These are phyloP conservation scores for Bipolaris cookei DNA, from an alignment of 2,329 filamentous ascomycete species.

Conservation along the genomic window DNA sequence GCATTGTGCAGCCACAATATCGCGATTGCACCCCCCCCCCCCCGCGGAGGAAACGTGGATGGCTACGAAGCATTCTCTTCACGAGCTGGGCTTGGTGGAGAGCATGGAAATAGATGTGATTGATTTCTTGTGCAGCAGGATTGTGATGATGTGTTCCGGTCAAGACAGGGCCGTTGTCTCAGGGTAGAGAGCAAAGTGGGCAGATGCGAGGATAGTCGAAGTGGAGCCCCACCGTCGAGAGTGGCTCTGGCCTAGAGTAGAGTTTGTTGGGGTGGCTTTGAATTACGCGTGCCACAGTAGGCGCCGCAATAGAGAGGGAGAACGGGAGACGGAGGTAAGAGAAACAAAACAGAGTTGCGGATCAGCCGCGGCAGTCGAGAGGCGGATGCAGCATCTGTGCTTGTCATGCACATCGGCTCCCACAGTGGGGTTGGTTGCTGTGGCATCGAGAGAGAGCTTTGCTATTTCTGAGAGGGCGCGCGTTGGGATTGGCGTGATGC, in stretches of 20 bases:
- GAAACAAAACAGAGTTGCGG: background rate
- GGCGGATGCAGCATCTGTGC: slow-evolving; percentile 15
- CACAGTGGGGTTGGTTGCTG: slow-evolving; percentile 16
- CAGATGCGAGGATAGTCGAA: slow-evolving; percentile 16
- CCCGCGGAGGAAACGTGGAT: background rate
- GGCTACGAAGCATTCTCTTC: background rate
- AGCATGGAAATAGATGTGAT: slow-evolving; percentile 11
- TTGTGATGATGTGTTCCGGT: slow-evolving; percentile 31
- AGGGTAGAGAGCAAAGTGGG: slow-evolving; percentile 24
- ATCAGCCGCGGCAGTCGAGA: slow-evolving; percentile 34
- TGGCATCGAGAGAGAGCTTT: slow-evolving; percentile 4
- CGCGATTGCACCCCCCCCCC: no score
- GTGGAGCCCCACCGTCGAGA: slow-evolving; percentile 23
- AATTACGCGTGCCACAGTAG: slow-evolving; percentile 31
- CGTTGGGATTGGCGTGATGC: slow-evolving; percentile 2
- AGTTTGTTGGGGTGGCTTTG: slow-evolving; percentile 17
- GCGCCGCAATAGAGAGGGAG: slow-evolving; percentile 25
- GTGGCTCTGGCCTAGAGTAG: slow-evolving; percentile 18
- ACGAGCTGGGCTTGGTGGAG: slow-evolving; percentile 35
- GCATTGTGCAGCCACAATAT: slow-evolving; percentile 26
- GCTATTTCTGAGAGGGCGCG: slow-evolving; percentile 18
- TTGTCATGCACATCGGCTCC: slow-evolving; percentile 14
- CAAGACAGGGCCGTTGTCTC: slow-evolving; percentile 32
- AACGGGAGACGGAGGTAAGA: background rate
- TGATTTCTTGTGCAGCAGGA: slow-evolving; percentile 21